Percentiles rank a stretch among this genome's conserved stretches.
Evolutionary conservation across 2,329 filamentous ascomycete genomes (phyloP).

Genomic region (Trichoderma sp.): DNA sequence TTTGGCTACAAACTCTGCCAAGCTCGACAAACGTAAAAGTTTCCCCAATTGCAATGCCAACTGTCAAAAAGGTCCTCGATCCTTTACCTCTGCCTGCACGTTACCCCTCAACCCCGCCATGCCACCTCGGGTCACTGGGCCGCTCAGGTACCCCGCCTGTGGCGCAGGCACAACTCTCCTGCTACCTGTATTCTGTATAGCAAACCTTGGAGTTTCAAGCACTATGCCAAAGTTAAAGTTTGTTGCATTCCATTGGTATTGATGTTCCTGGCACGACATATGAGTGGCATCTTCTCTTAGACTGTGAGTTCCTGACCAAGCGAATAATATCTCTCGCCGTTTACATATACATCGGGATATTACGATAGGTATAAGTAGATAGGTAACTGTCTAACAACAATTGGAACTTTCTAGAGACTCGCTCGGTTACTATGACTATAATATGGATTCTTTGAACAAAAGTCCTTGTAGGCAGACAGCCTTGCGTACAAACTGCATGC

Average conservation of each 20-base stretch:
- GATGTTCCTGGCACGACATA: neutral
- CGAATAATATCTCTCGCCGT: neutral
- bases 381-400: neutral
- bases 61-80: neutral
- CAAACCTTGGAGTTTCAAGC: neutral
- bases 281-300: no score
- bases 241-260: neutral
- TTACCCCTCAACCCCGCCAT: conserved; percentile 23
- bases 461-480: neutral
- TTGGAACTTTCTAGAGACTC: neutral
- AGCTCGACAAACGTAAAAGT: neutral
- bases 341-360: neutral
- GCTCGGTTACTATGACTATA: neutral
- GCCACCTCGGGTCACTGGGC: neutral
- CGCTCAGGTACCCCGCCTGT: conserved; percentile 22
- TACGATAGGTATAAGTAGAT: neutral
- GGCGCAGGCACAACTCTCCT: conserved; percentile 11
- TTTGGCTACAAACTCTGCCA: neutral
- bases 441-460: neutral
- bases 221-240: neutral
- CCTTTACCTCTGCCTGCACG: neutral
- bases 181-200: neutral
- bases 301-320: neutral
- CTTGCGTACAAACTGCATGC: neutral
- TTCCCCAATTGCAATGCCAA: neutral